phyloP scores from a whole-genome alignment of 2,329 filamentous ascomycete genomes.

The Pyricularia pennisetigena region DNA sequence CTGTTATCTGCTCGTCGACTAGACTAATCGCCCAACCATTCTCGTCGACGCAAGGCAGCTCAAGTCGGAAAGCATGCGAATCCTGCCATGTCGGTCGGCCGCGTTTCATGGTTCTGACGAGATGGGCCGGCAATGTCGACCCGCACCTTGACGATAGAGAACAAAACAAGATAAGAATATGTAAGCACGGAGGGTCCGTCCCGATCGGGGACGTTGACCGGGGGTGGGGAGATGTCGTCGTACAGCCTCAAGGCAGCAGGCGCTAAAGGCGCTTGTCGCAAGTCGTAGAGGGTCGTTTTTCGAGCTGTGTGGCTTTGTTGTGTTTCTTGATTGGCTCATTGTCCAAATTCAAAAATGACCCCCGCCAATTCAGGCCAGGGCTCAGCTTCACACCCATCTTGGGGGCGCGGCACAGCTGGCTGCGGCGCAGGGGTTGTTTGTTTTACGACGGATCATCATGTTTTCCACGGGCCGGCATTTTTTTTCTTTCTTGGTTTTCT shows the following conservation, averaged over 20 bases:
- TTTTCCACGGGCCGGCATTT: too few species aligned
- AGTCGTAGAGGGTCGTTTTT: too few species aligned
- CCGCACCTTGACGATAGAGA: too few species aligned
- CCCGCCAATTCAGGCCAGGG: background rate
- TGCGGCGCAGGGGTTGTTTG: background rate
- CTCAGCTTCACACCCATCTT: background rate
- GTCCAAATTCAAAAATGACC: background rate
- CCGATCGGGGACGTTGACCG: background rate
- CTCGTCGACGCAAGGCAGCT: background rate
- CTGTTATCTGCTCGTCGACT: background rate
- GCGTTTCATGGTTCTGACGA: background rate
- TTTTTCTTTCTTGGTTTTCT: background rate
- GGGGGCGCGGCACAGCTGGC: background rate
- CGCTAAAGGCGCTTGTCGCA: background rate
- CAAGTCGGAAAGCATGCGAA: background rate
- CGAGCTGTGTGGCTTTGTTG: too few species aligned
- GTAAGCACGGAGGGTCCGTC: background rate
- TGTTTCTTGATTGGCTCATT: background rate
- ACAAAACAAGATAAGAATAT: background rate
- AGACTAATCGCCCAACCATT: background rate
- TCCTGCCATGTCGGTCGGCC: background rate
- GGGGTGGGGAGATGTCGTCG: too few species aligned
- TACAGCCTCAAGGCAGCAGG: background rate
- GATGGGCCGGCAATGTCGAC: background rate
- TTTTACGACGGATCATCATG: background rate